A percentile compares a stretch with the other conserved stretches of the same genome.
Conservation (phyloP, 2,329 filamentous ascomycete species). For the Escovopsis sp. region DNA sequence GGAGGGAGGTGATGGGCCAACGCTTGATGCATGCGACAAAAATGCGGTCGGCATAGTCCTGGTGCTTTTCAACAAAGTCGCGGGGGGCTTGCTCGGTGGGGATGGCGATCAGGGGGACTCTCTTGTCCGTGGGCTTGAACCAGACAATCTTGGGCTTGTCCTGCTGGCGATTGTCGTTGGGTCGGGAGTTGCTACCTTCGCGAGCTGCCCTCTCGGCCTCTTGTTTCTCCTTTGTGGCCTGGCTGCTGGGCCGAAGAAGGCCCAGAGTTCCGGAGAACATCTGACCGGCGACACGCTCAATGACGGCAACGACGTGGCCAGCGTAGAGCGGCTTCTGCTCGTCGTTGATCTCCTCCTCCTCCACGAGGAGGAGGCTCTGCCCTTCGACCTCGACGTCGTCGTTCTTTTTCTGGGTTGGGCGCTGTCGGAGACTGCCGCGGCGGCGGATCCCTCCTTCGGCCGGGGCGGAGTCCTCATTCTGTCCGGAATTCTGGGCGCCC, state of each 20-base stretch:
- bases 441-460: constrained; percentile 77
- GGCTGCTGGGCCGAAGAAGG: constrained; percentile 85
- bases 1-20: constrained; percentile 98
- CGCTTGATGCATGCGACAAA: constrained; percentile 99
- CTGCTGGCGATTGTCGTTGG: constrained; percentile 64
- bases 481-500: constrained; percentile 47
- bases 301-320: constrained; percentile 90
- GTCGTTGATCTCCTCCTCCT: constrained; percentile 97
- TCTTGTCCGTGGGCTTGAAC: constrained; percentile 99
- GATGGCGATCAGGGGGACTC: constrained; percentile 93
- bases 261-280: constrained; percentile 98
- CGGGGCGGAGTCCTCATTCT: constrained; percentile 46
- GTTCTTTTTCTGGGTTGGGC: constrained; percentile 98
- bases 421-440: constrained; percentile 87
- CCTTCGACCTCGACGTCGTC: constrained; percentile 98
- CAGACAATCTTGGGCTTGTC: constrained; percentile 99
- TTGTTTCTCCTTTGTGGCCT: constrained; percentile 98
- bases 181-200: constrained; percentile 57
- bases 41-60: constrained; percentile 93
- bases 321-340: constrained; percentile 96
- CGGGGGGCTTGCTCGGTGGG: constrained; percentile 94
- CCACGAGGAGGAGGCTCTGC: constrained; percentile 87
- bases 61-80: constrained; percentile 97
- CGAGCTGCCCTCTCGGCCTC: constrained; percentile 88
- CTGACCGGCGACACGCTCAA: constrained; percentile 91